These are phyloP conservation scores for Helotiales sp. DNA, from an alignment of 2,329 filamentous ascomycete genomes.

Conservation along the genomic window DNA sequence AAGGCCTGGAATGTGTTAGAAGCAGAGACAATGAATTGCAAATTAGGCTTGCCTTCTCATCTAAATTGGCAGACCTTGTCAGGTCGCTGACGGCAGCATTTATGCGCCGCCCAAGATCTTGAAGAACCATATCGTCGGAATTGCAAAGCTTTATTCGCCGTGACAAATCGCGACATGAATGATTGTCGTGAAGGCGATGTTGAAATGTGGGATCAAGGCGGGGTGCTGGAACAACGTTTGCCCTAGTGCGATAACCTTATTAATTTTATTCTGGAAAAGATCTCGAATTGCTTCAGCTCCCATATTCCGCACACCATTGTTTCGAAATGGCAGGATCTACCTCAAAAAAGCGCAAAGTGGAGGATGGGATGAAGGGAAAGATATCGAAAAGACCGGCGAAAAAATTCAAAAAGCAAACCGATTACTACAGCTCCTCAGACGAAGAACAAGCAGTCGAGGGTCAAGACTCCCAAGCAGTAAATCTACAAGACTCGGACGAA, in stretches of 20 bases:
- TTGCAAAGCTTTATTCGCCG: conserved; percentile 5
- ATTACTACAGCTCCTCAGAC: conserved; percentile 63
- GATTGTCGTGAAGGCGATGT: neutral
- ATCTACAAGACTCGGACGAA: conserved; percentile 43
- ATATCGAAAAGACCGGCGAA: conserved; percentile 52
- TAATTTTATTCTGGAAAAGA: conserved; percentile 18
- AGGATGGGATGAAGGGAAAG: conserved; percentile 55
- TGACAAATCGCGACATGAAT: neutral
- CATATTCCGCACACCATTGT: conserved; percentile 7
- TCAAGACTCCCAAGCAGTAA: conserved; percentile 49
- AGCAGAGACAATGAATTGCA: neutral
- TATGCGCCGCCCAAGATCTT: conserved; percentile 97
- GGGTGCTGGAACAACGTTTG: conserved; percentile 12
- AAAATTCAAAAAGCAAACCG: conserved; percentile 61
- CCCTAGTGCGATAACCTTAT: neutral
- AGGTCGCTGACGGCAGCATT: conserved; percentile 94
- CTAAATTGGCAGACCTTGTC: conserved; percentile 86
- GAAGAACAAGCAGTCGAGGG: conserved; percentile 43
- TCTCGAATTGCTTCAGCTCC: neutral
- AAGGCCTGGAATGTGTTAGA: conserved; percentile 68
- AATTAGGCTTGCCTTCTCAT: conserved; percentile 76
- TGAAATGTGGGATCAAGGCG: conserved; percentile 18
- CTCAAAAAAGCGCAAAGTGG: conserved; percentile 57
- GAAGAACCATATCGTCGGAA: conserved; percentile 77
- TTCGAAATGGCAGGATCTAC: conserved; percentile 33